Conservation (phyloP, 306 rosid genomes). For the Argentina anserina region DNA sequence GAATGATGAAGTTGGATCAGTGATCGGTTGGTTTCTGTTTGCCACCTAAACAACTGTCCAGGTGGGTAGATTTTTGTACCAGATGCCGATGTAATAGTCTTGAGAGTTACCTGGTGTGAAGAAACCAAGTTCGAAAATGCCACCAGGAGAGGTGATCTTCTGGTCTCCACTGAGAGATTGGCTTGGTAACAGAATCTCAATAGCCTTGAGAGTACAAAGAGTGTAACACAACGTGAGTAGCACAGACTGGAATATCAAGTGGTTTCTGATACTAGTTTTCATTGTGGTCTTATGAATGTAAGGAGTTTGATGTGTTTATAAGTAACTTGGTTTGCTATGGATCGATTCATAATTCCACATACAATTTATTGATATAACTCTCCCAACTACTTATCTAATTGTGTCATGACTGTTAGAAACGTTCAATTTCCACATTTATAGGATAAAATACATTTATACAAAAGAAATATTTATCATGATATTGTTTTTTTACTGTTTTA, state of each 20-base stretch:
- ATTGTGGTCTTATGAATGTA: neutral
- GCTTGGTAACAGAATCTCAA: conserved; percentile 9
- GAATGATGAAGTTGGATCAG: neutral
- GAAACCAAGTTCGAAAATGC: conserved; percentile 25
- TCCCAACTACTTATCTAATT: neutral
- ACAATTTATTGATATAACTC: neutral
- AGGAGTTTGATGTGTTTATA: neutral
- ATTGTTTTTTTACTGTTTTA: too few species aligned
- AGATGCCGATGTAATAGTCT: conserved; percentile 21
- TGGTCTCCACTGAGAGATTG: conserved; percentile 8
- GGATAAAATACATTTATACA: neutral
- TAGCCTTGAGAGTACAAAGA: conserved; percentile 1
- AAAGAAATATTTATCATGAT: too few species aligned
- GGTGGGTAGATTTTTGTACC: conserved; percentile 13
- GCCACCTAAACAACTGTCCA: conserved; percentile 30
- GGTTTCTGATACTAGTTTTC: neutral
- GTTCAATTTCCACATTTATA: neutral
- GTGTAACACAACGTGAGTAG: neutral
- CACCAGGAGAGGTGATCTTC: conserved; percentile 12
- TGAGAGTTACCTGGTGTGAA: conserved; percentile 16
- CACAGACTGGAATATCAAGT: neutral
- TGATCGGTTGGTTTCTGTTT: conserved; percentile 21
- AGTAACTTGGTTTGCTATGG: neutral
- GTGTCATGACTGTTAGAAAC: too few species aligned
- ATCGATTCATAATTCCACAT: neutral